A percentile compares a stretch with the other conserved stretches of the same genome.
Evolutionary conservation across 1,139 yeast genomes (phyloP).

Genomic region (Debaryomyces subglobosus): DNA sequence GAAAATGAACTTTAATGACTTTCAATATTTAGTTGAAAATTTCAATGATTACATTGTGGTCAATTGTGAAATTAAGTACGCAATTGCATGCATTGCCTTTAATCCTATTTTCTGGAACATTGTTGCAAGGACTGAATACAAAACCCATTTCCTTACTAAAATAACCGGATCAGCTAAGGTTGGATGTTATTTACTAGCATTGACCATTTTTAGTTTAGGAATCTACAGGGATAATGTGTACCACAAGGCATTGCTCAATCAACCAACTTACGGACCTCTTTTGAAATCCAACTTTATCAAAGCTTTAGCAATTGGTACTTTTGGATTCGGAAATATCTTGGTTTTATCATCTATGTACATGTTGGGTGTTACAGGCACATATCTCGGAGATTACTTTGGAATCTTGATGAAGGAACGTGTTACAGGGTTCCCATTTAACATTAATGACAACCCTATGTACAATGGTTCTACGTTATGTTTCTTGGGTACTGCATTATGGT

Average conservation of each 20-base stretch:
- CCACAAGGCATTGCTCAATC: conserved; percentile 56
- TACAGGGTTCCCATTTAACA: conserved; percentile 91
- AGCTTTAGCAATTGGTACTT: conserved; percentile 39
- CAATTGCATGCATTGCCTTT: conserved; percentile 70
- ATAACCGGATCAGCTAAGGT: conserved; percentile 63
- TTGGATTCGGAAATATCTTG: conserved; percentile 74
- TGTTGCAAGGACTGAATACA: conserved; percentile 85
- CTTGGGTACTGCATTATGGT: conserved; percentile 87
- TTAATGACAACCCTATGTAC: conserved; percentile 94
- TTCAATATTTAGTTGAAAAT: conserved; percentile 22
- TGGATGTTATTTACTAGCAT: conserved; percentile 86
- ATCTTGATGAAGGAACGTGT: conserved; percentile 89
- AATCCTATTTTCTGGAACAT: conserved; percentile 96
- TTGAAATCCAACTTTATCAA: conserved; percentile 39
- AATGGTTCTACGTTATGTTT: conserved; percentile 89
- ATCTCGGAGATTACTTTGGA: conserved; percentile 96
- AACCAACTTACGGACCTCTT: conserved; percentile 56
- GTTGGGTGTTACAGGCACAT: conserved; percentile 95
- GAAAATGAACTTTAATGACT: conserved; percentile 15
- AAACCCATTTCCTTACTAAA: conserved; percentile 73
- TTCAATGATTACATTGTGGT: conserved; percentile 27
- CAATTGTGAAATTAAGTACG: conserved; percentile 30
- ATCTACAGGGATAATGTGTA: conserved; percentile 78
- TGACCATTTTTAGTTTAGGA: conserved; percentile 82
- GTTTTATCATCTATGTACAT: conserved; percentile 88